Evolutionary conservation across 257 asterid genomes (phyloP).

Genomic region (Osmanthus fragrans): DNA sequence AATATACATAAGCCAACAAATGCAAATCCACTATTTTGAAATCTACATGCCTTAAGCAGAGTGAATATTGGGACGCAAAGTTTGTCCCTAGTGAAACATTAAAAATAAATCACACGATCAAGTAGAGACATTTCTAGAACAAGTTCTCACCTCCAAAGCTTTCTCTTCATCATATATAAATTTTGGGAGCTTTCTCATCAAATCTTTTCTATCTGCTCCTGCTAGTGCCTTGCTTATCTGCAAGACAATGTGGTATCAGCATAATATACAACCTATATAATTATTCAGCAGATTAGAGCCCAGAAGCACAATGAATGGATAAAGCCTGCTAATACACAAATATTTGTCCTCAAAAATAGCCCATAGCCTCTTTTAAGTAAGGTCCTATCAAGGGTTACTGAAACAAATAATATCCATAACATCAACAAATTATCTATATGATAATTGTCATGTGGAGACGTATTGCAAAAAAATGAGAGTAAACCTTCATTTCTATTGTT

Average conservation of each 20-base stretch:
- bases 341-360: too few relatives aligned
- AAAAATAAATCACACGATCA: not conserved
- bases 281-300: not conserved
- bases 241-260: not conserved
- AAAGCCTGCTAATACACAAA: not conserved
- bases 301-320: not conserved
- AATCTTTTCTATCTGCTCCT: constrained; percentile 40
- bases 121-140: not conserved
- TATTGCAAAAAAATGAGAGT: too few relatives aligned
- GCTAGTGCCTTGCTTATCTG: constrained; percentile 49
- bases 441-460: too few relatives aligned
- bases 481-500: too few relatives aligned
- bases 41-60: not conserved
- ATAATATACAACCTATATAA: not conserved
- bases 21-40: not conserved
- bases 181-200: constrained; percentile 48
- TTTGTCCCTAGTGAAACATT: not conserved
- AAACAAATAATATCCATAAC: too few relatives aligned
- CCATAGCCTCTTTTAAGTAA: too few relatives aligned
- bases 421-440: too few relatives aligned
- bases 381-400: too few relatives aligned
- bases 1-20: not conserved
- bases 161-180: constrained; percentile 52
- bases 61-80: not conserved
- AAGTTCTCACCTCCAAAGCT: constrained; percentile 42